Evolutionary conservation across 805 yeast genomes (phyloP), one percentile per base, ranked within the genome.

Genomic region (Lachancea fermentati): DNA sequence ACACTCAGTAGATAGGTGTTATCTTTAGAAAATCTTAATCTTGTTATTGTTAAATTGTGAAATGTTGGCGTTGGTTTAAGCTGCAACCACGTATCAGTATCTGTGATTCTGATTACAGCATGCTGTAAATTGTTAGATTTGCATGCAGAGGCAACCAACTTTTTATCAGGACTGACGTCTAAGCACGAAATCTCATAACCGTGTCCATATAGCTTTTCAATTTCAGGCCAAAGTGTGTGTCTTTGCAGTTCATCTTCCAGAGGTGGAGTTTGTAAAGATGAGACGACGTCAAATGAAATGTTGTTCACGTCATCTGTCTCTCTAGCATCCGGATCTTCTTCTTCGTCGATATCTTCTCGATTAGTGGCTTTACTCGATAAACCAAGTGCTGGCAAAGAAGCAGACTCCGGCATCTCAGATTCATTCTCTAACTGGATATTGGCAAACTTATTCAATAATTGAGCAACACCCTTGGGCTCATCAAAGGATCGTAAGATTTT

Each of bases 151-250:
- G 96, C 96, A 32, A 93, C 71, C 18, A 82, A 58, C 28, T 65
- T 58, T 11, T 77, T 73, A 51, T 75, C 79, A 4, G 81, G 78
- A 6, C 87, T 76, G 1, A 79, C 73, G 39, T 85, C 95, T 30
- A 88, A 72, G 33, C 91, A 74, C 0, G 87, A 78, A 29, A 89
- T 78, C 59, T 94, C 99, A 62, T 87, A 94, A 6, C 99, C 99
- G 60, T 93, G 99, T 0, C 99, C 99, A 55, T 93, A 93, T 32
- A 93, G 63, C 59, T 93, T 93, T 54, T 93, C 98, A 41, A 82
- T 67, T 57, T 93, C 99, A 0, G 98, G 98, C 82, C 94, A 93
- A 39, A 93, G 67, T 0, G 97, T 85, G 56, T 81, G 86, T 54
- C 97, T 73, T 59, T 93, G 97, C 19, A 93, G 67, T 45, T 85